Evolutionary conservation across 2,329 filamentous ascomycete species (phyloP), one percentile per base, ranked within the genome.

Genomic region (Penicillium polonicum): DNA sequence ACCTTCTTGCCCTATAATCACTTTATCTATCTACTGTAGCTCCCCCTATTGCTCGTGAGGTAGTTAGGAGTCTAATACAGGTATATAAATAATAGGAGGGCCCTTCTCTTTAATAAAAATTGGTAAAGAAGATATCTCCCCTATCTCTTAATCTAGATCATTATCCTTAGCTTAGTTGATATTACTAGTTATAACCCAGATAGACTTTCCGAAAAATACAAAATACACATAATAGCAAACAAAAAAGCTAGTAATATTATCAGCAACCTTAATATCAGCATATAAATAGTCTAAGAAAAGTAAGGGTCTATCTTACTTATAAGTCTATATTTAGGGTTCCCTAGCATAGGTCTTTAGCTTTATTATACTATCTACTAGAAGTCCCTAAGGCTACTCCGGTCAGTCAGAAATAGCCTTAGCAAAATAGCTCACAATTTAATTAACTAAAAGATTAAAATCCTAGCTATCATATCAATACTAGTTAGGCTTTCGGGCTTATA

Each of bases 401-500:
- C 19, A 12, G 41, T 48, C 25, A 15, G 35, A 17, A 55, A 45
- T 17, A 36, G 44, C 43, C 9, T 38, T 10, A 5, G n/a, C 13
- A 36, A 63, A 60, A 43, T 41, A 62, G 9, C 59, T 31, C 4
- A 49, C 45, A 39, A 60, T 25, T 49, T 50, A 38, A 36, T 44
- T 38, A 10, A 61, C 55, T 1, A 63, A 27, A 41, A 51, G 27
- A 31, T 64, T 44, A 23, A 60, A 23, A 44, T 60, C 53, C 50
- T 36, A n/a, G n/a, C 48, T 38, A n/a, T 60, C 36, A 13, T 60
- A 64, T 42, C 33, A 45, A 31, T 60, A 64, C 29, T 23, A 17
- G 27, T 60, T 51, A 6, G 41, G 58, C n/a, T 25, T 36, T 19
- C 58, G 51, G 25, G 62, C 62, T 29, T 42, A 39, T 25, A 64